Conservation (phyloP, 2,329 filamentous ascomycete genomes). For the Lomentospora prolificans region DNA sequence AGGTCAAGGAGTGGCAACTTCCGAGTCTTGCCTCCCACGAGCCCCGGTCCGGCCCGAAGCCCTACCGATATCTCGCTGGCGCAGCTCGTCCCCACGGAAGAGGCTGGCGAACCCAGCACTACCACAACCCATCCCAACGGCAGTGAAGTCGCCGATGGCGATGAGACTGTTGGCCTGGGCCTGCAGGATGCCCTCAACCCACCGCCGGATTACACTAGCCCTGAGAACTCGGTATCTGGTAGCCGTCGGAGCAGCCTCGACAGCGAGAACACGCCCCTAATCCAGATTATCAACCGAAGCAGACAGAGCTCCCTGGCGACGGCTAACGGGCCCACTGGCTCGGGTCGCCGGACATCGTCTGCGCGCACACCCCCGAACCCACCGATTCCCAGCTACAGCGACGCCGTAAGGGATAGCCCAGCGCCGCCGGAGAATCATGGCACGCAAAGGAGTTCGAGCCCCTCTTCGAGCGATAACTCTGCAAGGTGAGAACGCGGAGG, state of each 20-base stretch:
- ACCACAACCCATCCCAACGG: background rate
- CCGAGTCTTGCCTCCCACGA: conserved; percentile 65
- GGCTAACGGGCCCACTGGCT: conserved; percentile 5
- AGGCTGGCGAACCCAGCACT: conserved; percentile 60
- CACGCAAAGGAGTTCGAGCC: conserved; percentile 10
- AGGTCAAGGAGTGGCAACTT: conserved; percentile 71
- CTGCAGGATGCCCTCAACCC: conserved; percentile 50
- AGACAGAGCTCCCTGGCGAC: conserved; percentile 40
- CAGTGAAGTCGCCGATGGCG: conserved; percentile 8
- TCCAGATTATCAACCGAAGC: conserved; percentile 39
- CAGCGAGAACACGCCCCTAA: conserved; percentile 44
- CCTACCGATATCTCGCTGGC: conserved; percentile 94
- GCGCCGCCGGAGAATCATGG: conserved; percentile 14
- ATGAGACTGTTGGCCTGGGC: conserved; percentile 32
- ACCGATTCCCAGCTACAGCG: conserved; percentile 76
- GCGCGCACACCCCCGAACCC: conserved; percentile 28
- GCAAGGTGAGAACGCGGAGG: background rate
- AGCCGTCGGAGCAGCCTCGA: conserved; percentile 49
- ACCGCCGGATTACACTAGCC: conserved; percentile 64
- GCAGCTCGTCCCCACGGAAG: conserved; percentile 64
- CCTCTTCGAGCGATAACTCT: background rate
- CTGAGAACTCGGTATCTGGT: conserved; percentile 44
- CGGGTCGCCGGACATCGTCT: conserved; percentile 4
- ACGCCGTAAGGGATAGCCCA: conserved; percentile 43
- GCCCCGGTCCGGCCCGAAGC: conserved; percentile 79